Evolutionary conservation across 2,329 filamentous ascomycete species (phyloP).

Genomic region (Onygenales sp.): DNA sequence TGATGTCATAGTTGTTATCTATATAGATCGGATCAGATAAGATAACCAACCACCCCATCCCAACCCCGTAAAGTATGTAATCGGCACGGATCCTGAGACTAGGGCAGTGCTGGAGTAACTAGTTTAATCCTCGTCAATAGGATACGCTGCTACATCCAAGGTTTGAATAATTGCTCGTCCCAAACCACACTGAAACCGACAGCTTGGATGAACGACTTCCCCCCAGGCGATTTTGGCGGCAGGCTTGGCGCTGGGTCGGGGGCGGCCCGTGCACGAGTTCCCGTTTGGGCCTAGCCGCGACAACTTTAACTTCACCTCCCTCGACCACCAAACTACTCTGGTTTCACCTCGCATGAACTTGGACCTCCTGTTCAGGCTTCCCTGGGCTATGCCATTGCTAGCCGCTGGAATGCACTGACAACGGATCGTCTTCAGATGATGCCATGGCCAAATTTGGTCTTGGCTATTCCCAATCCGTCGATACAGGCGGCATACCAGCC

Average conservation of each 20-base stretch:
- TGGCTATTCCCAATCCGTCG: neutral
- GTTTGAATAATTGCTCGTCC: neutral
- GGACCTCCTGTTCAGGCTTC: neutral
- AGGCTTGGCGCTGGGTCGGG: neutral
- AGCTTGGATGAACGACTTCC: neutral
- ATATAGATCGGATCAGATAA: too few species aligned
- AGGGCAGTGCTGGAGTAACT: too few species aligned
- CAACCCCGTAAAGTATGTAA: too few species aligned
- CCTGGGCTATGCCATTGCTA: neutral
- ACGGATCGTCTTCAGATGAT: neutral
- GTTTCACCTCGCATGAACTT: slow-evolving; percentile 5
- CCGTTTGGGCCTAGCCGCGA: neutral
- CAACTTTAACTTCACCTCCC: neutral
- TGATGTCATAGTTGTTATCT: too few species aligned
- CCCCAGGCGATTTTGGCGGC: neutral
- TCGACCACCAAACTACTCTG: neutral
- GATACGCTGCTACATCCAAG: neutral
- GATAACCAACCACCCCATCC: too few species aligned
- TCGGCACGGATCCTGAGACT: too few species aligned
- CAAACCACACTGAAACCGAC: neutral
- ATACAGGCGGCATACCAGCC: neutral
- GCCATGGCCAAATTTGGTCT: neutral
- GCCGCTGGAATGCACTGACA: neutral
- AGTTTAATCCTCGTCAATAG: too few species aligned
- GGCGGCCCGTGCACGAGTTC: neutral